These are phyloP conservation scores for Chaetoceros muelleri DNA, from an alignment of 108 stramenopile genomes.

Conservation along the genomic window DNA sequence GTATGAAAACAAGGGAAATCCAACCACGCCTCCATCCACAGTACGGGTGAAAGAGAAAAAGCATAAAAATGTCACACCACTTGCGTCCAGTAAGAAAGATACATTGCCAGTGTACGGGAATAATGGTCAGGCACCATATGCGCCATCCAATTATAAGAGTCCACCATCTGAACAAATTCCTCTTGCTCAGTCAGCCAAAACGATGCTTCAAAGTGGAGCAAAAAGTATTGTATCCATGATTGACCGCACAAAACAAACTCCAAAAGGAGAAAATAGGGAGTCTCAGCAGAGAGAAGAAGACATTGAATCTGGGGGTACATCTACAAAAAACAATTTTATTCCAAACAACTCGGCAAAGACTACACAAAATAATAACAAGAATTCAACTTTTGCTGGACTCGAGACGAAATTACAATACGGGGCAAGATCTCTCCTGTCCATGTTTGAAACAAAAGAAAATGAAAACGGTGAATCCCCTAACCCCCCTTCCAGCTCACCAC, in stretches of 20 bases:
- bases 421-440: not conserved
- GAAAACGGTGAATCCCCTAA: not conserved
- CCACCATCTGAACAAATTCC: not conserved
- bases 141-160: not conserved
- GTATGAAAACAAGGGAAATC: not conserved
- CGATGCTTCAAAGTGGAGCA: not conserved
- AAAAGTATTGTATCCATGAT: not conserved
- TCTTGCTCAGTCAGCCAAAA: not conserved
- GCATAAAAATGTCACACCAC: not conserved
- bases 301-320: too few species aligned
- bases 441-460: not conserved
- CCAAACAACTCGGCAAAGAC: too few species aligned
- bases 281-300: too few species aligned
- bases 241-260: not conserved
- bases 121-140: not conserved
- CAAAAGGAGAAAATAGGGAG: too few species aligned
- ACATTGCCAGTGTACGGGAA: not conserved
- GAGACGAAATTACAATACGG: not conserved
- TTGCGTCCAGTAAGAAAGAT: not conserved
- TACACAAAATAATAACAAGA: too few species aligned
- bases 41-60: not conserved
- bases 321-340: too few species aligned
- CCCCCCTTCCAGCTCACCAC: not conserved
- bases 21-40: not conserved
- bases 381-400: not conserved